Evolutionary conservation across 306 rosid genomes (phyloP), one percentile per base, ranked within the genome.

Genomic region (Hippophae tibetana): DNA sequence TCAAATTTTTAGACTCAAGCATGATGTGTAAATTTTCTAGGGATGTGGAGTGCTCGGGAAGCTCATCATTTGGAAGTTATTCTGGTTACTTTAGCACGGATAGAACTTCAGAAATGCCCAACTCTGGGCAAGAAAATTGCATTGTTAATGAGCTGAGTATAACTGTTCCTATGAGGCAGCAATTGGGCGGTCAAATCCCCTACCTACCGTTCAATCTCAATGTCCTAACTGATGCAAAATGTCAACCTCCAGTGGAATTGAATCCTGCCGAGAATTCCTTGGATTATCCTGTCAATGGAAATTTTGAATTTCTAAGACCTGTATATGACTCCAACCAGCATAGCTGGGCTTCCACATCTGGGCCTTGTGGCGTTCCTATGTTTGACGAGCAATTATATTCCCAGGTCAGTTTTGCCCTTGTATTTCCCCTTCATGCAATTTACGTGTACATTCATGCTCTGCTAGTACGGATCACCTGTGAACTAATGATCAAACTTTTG

Each of bases 301-400:
- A 70, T 60, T 87, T 81, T 66, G 94, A 79, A 75, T 78, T 76
- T 64, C 74, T 83, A 43, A 81, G 78, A 67, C 76, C 71, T 66
- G 83, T 61, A 18, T 85, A 59, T 54, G 90, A 83, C 56, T 43
- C 89, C 58, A 70, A 62, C 49, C 87, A 85, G 43, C 85, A 75
- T 64, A 75, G 69, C 50, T 92, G 99, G 99, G 84, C 82, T 65
- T 76, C 95, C 49, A 63, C 95, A 12, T 78, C 95, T 41, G 88
- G 93, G 46, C 84, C 85, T 66, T 85, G 80, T 76, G 73, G 68
- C 5, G 67, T 78, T 69, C 41, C 81, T 27, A 69, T 82, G 68
- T 70, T 75, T 63, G 87, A 75, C 13, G 79, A 75, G 31, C 73
- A 62, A 48, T 64, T 78, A 57, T 78, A 65, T 65, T 61, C 75